Evolutionary conservation across 352 stramenopile genomes (phyloP).

Genomic region (Ophiocytium majus): DNA sequence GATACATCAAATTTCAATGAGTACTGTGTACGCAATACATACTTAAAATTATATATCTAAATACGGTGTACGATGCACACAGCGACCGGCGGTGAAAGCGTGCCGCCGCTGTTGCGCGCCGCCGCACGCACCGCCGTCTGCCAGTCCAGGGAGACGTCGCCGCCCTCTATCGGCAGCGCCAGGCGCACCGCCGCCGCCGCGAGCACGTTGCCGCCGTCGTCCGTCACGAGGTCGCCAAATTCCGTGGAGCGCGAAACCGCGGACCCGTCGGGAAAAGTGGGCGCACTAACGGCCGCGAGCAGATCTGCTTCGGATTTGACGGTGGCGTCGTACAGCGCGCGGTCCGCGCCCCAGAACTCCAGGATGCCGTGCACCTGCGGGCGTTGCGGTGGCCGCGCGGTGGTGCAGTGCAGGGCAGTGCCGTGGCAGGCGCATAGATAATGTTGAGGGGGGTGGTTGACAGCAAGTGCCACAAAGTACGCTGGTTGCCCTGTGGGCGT

Average conservation of each 20-base stretch:
- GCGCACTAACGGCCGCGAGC: slow-evolving; percentile 32
- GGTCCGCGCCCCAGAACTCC: not conserved
- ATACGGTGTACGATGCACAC: too few species aligned
- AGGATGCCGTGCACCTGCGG: not conserved
- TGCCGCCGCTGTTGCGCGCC: slow-evolving; percentile 20
- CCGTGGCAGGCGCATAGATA: too few species aligned
- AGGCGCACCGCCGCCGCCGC: not conserved
- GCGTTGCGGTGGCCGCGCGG: not conserved
- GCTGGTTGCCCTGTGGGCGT: too few species aligned
- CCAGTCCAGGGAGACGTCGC: not conserved
- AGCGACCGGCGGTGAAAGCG: too few species aligned
- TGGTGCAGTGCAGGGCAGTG: too few species aligned
- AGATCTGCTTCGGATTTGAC: slow-evolving; percentile 41
- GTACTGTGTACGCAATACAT: too few species aligned
- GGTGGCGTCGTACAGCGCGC: not conserved
- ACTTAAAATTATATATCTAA: too few species aligned
- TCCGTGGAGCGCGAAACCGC: slow-evolving; percentile 18
- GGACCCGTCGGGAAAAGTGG: slow-evolving; percentile 30
- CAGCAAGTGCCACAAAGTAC: too few species aligned
- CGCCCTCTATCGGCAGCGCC: not conserved
- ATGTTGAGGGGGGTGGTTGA: too few species aligned
- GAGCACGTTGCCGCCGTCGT: not conserved
- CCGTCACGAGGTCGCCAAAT: slow-evolving; percentile 27
- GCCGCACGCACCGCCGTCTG: not conserved
- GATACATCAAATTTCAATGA: too few species aligned